These are phyloP conservation scores for Aphanomyces cochlioides DNA, from an alignment of 352 stramenopile species.

Conservation along the genomic window DNA sequence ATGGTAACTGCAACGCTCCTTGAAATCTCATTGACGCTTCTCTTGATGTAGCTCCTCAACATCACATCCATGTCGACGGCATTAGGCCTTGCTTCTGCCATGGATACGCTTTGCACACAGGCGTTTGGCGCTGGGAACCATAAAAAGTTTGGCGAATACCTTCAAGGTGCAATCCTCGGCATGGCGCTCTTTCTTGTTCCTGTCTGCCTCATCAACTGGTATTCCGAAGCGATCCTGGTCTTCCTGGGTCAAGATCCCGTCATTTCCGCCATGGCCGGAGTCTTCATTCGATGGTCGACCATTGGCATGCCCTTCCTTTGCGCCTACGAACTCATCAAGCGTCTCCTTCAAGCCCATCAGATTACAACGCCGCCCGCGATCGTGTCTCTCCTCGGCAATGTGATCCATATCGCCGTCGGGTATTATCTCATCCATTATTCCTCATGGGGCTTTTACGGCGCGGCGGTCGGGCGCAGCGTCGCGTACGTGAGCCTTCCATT, in stretches of 20 bases:
- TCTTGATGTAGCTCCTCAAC: slow-evolving; percentile 49
- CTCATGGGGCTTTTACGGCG: slow-evolving; percentile 58
- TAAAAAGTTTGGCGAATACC: slow-evolving; percentile 72
- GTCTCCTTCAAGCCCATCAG: slow-evolving; percentile 69
- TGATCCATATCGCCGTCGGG: slow-evolving; percentile 59
- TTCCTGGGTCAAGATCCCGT: slow-evolving; percentile 41
- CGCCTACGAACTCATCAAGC: slow-evolving; percentile 69
- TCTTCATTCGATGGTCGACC: slow-evolving; percentile 38
- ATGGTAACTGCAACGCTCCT: slow-evolving; percentile 35
- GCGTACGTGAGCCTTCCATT: slow-evolving; percentile 54
- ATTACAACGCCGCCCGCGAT: slow-evolving; percentile 62
- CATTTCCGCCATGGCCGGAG: slow-evolving; percentile 49
- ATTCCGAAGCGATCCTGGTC: slow-evolving; percentile 44
- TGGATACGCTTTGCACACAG: slow-evolving; percentile 58
- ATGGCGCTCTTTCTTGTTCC: slow-evolving; percentile 42
- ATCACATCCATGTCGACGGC: slow-evolving; percentile 60
- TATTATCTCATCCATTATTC: slow-evolving; percentile 71
- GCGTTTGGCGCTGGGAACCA: slow-evolving; percentile 55
- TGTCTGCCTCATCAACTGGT: slow-evolving; percentile 60
- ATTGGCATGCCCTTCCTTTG: slow-evolving; percentile 76
- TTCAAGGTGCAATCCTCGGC: slow-evolving; percentile 62
- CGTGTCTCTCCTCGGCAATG: slow-evolving; percentile 50
- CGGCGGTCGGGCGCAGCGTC: slow-evolving; percentile 56
- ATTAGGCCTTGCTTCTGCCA: slow-evolving; percentile 46
- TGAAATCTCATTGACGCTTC: slow-evolving; percentile 3